phyloP scores from a whole-genome alignment of 2,329 filamentous ascomycete species.

The Geosmithia morbida region DNA sequence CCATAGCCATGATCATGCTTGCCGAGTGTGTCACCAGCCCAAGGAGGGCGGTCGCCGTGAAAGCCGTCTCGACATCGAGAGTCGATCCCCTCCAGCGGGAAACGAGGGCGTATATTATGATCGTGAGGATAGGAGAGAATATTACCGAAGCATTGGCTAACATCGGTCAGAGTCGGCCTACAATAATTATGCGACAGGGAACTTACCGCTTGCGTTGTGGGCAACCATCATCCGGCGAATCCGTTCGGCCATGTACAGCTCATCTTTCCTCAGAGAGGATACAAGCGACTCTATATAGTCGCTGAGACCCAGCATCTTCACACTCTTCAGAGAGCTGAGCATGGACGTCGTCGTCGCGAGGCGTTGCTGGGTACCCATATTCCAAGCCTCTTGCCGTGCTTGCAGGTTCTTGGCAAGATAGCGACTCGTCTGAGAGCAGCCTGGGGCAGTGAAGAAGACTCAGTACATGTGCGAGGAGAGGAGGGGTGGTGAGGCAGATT shows the following conservation, averaged over 20 bases:
- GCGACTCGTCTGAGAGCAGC: background rate
- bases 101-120: constrained; percentile 18
- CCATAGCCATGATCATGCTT: background rate
- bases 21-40: background rate
- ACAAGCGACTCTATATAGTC: background rate
- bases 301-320: background rate
- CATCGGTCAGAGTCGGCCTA: background rate
- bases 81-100: constrained; percentile 1
- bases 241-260: background rate
- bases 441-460: background rate
- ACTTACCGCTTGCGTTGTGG: constrained; percentile 24
- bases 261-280: background rate
- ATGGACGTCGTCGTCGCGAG: background rate
- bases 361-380: background rate
- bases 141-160: constrained; percentile 25
- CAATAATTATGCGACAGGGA: too few relatives aligned
- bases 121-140: constrained; percentile 22
- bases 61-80: background rate
- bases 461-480: background rate
- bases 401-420: background rate
- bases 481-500: background rate
- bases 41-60: background rate
- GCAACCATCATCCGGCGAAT: constrained; percentile 23
- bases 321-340: background rate
- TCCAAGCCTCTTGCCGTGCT: background rate